Conservation (phyloP, 2,329 filamentous ascomycete species). For the Didymella glomerata region DNA sequence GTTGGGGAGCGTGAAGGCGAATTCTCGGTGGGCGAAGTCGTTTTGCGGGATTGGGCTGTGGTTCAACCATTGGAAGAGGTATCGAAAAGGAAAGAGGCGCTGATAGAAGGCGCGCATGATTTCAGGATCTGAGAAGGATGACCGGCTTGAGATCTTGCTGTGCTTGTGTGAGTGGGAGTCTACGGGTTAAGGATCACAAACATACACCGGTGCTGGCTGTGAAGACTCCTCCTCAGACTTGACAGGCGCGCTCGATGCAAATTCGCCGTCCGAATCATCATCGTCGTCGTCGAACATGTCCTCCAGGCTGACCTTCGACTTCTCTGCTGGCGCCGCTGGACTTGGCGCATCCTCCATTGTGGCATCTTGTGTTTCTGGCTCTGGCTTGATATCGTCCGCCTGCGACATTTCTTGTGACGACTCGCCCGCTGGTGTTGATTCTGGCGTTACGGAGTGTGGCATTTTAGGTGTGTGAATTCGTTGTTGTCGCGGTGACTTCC, state of each 20-base stretch:
- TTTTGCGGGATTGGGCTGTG: constrained; percentile 85
- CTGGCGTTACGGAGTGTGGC: constrained; percentile 58
- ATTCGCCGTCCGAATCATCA: constrained; percentile 66
- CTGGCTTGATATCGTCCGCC: constrained; percentile 41
- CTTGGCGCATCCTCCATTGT: constrained; percentile 44
- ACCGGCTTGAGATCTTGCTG: constrained; percentile 52
- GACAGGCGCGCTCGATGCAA: constrained; percentile 62
- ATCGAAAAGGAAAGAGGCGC: constrained; percentile 91
- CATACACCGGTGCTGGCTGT: constrained; percentile 53
- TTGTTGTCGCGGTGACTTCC: constrained; percentile 8
- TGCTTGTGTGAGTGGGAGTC: constrained; percentile 23
- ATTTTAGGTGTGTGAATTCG: constrained; percentile 39
- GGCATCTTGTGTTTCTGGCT: constrained; percentile 41
- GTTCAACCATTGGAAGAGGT: constrained; percentile 97
- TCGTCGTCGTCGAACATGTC: constrained; percentile 68
- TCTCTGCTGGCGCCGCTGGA: constrained; percentile 37
- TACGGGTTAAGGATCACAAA: not conserved
- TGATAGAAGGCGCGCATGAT: constrained; percentile 95
- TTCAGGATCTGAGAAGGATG: constrained; percentile 73
- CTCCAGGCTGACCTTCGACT: constrained; percentile 57
- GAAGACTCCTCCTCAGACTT: constrained; percentile 54
- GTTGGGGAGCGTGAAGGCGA: constrained; percentile 92
- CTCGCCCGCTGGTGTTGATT: constrained; percentile 51
- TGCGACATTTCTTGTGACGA: constrained; percentile 51
- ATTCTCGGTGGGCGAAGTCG: constrained; percentile 93